Percentiles rank a stretch among this genome's conserved stretches.
These are phyloP conservation scores for Pouteria campechiana DNA, from an alignment of 179 eudicot species.

Conservation along the genomic window DNA sequence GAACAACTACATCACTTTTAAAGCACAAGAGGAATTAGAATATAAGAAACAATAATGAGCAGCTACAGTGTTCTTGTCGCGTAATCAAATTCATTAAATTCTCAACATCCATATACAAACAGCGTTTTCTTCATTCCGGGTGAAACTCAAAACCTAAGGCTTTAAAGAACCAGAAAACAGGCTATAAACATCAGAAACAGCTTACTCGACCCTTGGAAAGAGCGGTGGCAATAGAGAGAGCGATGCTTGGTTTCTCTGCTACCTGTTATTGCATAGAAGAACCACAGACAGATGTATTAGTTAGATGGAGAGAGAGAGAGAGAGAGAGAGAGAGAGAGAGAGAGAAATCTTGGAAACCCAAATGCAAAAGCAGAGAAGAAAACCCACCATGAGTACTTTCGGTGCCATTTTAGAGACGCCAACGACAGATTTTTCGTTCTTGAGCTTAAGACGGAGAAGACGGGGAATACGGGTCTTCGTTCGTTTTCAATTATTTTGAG, in stretches of 20 bases:
- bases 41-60: too few relatives aligned
- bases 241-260: constrained; percentile 93
- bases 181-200: not conserved
- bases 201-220: constrained; percentile 73
- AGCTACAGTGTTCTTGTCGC: too few relatives aligned
- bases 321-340: not conserved
- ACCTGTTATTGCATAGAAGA: constrained; percentile 34
- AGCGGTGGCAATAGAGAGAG: constrained; percentile 68
- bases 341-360: not conserved
- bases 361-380: too few relatives aligned
- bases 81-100: too few relatives aligned
- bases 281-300: not conserved
- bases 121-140: too few relatives aligned
- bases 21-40: too few relatives aligned
- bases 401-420: constrained; percentile 35
- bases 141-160: constrained; percentile 3
- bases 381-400: constrained; percentile 35
- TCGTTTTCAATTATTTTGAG: too few relatives aligned
- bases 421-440: too few relatives aligned
- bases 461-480: too few relatives aligned
- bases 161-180: not conserved
- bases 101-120: too few relatives aligned
- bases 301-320: not conserved
- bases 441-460: too few relatives aligned
- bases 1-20: too few relatives aligned